Conservation (phyloP, 805 yeast species). For the Komagataella pastoris region DNA sequence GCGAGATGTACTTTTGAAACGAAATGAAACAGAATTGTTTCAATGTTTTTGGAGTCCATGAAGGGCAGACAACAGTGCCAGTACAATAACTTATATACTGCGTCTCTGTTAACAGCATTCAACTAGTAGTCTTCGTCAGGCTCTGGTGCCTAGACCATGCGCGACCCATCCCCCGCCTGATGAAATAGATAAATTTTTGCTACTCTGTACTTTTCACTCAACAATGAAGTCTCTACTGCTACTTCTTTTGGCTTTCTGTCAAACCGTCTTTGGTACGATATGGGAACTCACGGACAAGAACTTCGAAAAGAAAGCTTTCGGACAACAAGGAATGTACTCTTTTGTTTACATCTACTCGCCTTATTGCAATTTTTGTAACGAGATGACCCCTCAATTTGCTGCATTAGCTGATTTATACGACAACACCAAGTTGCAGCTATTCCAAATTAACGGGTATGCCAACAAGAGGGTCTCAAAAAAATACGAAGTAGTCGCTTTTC, state of each 20-base stretch:
- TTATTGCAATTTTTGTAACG: constrained; percentile 31
- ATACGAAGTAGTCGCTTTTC: constrained; percentile 30
- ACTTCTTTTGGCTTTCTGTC: background rate
- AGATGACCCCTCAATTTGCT: constrained; percentile 29
- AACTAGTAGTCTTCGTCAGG: no score
- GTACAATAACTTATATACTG: no score
- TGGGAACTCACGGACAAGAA: constrained; percentile 1
- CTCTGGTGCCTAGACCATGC: background rate
- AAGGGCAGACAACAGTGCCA: no score
- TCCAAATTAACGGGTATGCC: constrained; percentile 19
- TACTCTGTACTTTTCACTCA: background rate
- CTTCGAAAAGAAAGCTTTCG: background rate
- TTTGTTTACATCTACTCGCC: constrained; percentile 19
- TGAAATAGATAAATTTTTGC: background rate
- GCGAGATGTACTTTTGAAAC: no score
- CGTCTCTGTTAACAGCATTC: no score
- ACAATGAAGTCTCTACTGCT: background rate
- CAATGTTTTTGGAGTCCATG: no score
- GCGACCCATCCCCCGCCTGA: background rate
- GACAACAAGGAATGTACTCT: constrained; percentile 2
- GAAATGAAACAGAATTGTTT: no score
- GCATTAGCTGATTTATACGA: constrained; percentile 30
- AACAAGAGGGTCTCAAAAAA: constrained; percentile 21
- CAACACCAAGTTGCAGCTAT: constrained; percentile 19
- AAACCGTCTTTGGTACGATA: background rate